Conservation (phyloP, 371 early-diverging fungal genomes). For the Zopfochytrium polystomum region DNA sequence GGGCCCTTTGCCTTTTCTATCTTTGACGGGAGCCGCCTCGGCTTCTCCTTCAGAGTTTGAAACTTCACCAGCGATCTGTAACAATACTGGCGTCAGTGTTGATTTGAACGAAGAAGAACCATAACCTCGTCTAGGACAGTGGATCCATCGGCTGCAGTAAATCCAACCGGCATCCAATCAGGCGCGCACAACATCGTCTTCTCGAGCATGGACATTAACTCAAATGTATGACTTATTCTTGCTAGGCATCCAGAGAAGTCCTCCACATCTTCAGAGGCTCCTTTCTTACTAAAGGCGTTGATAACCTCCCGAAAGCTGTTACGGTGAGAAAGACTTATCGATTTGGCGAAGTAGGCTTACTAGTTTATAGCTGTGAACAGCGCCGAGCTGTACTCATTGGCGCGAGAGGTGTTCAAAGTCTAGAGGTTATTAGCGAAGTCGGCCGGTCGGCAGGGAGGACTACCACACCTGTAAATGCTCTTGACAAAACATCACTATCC, state of each 20-base stretch:
- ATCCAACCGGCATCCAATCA: constrained; percentile 18
- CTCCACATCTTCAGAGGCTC: neutral
- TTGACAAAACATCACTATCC: constrained; percentile 18
- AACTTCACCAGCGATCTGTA: too few relatives aligned
- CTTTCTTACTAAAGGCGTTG: constrained; percentile 19
- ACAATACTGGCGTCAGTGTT: too few relatives aligned
- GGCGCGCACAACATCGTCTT: constrained; percentile 5
- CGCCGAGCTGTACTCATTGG: constrained; percentile 17
- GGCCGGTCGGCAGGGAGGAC: neutral
- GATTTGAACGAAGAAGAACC: too few relatives aligned
- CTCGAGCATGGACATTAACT: constrained; percentile 3
- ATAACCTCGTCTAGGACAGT: too few relatives aligned
- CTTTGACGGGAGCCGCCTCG: neutral
- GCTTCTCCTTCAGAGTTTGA: too few relatives aligned
- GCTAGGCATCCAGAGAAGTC: neutral
- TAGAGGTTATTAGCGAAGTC: neutral
- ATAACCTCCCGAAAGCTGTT: constrained; percentile 14
- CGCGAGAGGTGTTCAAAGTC: neutral
- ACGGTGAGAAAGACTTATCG: neutral
- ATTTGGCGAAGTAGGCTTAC: neutral
- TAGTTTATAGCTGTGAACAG: constrained; percentile 20
- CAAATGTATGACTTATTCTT: constrained; percentile 6
- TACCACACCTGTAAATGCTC: constrained; percentile 8
- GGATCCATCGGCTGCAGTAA: too few relatives aligned
- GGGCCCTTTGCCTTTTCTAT: neutral